Percentiles rank a stretch among this genome's conserved stretches.
These are phyloP conservation scores for Chaetomium fimeti DNA, from an alignment of 495 filamentous ascomycete genomes.

Conservation along the genomic window DNA sequence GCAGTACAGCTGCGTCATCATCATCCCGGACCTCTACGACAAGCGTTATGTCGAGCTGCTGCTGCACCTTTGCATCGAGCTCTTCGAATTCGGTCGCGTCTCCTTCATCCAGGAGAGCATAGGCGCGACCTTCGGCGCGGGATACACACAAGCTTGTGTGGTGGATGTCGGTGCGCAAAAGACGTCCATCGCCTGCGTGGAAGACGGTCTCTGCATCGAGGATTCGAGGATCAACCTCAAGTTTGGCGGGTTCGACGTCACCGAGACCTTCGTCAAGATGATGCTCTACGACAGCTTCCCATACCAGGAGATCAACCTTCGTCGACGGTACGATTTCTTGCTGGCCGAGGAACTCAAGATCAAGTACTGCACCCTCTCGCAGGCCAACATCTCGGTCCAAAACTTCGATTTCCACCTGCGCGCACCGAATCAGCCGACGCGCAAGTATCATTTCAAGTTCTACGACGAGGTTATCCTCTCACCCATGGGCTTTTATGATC, in stretches of 20 bases:
- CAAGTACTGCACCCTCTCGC: constrained; percentile 82
- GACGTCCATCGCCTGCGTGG: constrained; percentile 95
- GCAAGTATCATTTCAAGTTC: constrained; percentile 88
- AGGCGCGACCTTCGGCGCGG: constrained; percentile 92
- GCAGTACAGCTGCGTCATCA: constrained; percentile 89
- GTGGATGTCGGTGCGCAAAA: constrained; percentile 98
- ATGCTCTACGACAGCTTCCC: constrained; percentile 94
- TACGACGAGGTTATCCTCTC: constrained; percentile 93
- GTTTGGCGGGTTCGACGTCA: constrained; percentile 88
- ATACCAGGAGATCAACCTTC: constrained; percentile 88
- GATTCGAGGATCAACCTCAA: constrained; percentile 91
- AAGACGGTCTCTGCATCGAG: constrained; percentile 92
- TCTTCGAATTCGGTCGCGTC: constrained; percentile 81
- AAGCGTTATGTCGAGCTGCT: constrained; percentile 82
- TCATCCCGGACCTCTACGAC: constrained; percentile 95
- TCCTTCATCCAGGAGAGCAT: constrained; percentile 95
- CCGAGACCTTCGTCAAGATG: constrained; percentile 93
- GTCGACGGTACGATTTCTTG: constrained; percentile 85
- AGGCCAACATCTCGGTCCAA: constrained; percentile 77
- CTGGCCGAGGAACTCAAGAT: constrained; percentile 93
- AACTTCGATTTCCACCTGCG: constrained; percentile 84
- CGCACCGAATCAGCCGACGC: constrained; percentile 80
- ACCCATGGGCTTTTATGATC: constrained; percentile 86
- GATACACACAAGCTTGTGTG: constrained; percentile 87
- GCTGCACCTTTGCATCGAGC: constrained; percentile 78